Evolutionary conservation across 768 basidiomycete species (phyloP), one percentile per base, ranked within the genome.

Genomic region (Rossbeevera mucosa): DNA sequence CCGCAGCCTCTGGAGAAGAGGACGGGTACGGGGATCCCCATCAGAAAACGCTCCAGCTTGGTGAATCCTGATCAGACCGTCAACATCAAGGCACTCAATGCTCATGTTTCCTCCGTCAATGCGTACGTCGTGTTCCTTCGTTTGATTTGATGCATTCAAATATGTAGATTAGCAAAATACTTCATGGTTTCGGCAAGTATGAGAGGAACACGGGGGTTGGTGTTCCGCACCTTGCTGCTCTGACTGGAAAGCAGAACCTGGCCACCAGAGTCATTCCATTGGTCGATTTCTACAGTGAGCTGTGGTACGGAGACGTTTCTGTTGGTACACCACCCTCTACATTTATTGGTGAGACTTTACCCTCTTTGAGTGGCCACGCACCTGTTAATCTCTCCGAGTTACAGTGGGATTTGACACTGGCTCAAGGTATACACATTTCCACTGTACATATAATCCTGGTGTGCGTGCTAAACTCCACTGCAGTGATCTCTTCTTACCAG

Each of bases 401-500:
- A 2, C 18, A 46, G 45, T 46, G 28, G 28, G 30, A 18, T 29
- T 46, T 13, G 45, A 46, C 22, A 29, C 45, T 7, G 45, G 45
- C 12, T 60, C 60, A 14, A 61, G 64, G 59, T 20, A 52, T 5
- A 29, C 7, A 26, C 0, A 7, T 59, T 14, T 47, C n/a, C 8
- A n/a, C 9, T 24, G 9, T 25, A 18, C 33, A 9, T 11, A 7
- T 1, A 11, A 21, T 22, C 2, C 13, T 12, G n/a, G 12, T n/a
- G 1, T 6, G 16, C 9, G 0, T 31, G 8, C 43, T 53, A 26
- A 58, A 1, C 3, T 2, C 4, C 9, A n/a, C 12, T 40, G 12
- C 40, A 26, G 66, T 20, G 68, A 70, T 42, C 48, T 70, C 4
- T 64, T 65, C 52, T 31, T 71, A 28, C 68, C 70, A 7, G 61